A percentile compares a stretch with the other conserved stretches of the same genome.
phyloP scores from a whole-genome alignment of 2,329 filamentous ascomycete genomes.

The Alternaria dauci region DNA sequence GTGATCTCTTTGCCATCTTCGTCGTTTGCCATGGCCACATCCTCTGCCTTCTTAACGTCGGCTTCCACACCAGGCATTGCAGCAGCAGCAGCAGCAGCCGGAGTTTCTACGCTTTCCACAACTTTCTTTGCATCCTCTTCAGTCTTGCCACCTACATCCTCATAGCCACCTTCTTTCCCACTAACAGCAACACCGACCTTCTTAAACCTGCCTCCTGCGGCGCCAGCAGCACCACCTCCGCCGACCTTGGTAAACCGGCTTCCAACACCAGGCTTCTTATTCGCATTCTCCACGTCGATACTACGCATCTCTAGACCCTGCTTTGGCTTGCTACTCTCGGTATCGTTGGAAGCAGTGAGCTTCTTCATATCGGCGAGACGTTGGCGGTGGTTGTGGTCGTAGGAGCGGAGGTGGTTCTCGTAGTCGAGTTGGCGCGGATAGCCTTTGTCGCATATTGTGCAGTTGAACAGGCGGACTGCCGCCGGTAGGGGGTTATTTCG shows the following conservation, averaged over 20 bases:
- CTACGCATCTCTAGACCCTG: conserved; percentile 36
- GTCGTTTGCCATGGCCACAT: conserved; percentile 38
- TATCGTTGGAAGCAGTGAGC: conserved; percentile 42
- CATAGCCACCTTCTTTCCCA: conserved; percentile 5
- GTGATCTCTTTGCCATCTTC: conserved; percentile 37
- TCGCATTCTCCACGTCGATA: conserved; percentile 32
- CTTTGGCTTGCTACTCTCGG: conserved; percentile 30
- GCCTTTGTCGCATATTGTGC: conserved; percentile 86
- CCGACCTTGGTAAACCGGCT: conserved; percentile 42
- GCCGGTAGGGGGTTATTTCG: conserved; percentile 56
- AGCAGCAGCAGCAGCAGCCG: conserved; percentile 4
- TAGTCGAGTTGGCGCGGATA: conserved; percentile 96
- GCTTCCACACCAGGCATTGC: conserved; percentile 2
- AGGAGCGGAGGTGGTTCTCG: conserved; percentile 90
- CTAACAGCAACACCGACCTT: conserved; percentile 68
- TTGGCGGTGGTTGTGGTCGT: conserved; percentile 84
- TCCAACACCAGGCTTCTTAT: conserved; percentile 28
- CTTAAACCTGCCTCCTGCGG: conserved; percentile 64
- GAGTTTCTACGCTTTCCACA: conserved; percentile 36
- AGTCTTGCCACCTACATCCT: neutral
- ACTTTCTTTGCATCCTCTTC: conserved; percentile 8
- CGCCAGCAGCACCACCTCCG: conserved; percentile 21
- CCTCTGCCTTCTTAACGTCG: conserved; percentile 19
- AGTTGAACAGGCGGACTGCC: conserved; percentile 49
- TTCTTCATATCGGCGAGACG: conserved; percentile 88